phyloP scores from a whole-genome alignment of 2,329 filamentous ascomycete species.

The Sporothrix schenckii region DNA sequence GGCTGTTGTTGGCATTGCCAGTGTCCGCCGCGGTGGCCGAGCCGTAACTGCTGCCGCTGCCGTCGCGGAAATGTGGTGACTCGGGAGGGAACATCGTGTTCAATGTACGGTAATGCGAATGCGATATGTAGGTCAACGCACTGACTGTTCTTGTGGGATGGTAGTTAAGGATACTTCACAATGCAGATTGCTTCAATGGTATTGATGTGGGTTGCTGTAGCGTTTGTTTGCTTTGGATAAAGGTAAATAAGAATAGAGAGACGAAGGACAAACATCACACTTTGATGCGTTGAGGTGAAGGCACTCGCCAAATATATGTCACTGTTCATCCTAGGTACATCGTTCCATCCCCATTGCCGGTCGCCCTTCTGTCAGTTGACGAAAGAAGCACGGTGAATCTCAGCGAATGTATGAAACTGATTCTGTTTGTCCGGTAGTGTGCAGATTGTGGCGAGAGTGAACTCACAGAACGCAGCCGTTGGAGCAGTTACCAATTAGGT shows the following conservation, averaged over 20 bases:
- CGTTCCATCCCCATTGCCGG: no score
- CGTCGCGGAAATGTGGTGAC: background rate
- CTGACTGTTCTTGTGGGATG: background rate
- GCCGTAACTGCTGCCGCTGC: background rate
- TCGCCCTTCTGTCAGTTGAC: no score
- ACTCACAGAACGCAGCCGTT: background rate
- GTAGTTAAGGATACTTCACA: background rate
- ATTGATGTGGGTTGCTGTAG: no score
- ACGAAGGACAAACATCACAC: no score
- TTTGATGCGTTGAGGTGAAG: no score
- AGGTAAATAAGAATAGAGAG: no score
- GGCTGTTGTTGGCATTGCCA: background rate
- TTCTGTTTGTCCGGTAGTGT: background rate
- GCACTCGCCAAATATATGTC: no score
- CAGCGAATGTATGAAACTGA: background rate
- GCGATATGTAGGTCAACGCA: background rate
- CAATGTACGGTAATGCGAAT: background rate
- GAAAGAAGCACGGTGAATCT: background rate
- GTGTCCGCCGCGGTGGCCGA: background rate
- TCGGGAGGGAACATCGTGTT: background rate
- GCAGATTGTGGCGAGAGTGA: conserved; percentile 16
- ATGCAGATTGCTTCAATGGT: no score
- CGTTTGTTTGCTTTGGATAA: no score
- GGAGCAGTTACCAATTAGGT: no score
- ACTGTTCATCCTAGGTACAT: no score